Evolutionary conservation across 345 rosid genomes (phyloP).

Genomic region (Cardamine chenopodiifolia): DNA sequence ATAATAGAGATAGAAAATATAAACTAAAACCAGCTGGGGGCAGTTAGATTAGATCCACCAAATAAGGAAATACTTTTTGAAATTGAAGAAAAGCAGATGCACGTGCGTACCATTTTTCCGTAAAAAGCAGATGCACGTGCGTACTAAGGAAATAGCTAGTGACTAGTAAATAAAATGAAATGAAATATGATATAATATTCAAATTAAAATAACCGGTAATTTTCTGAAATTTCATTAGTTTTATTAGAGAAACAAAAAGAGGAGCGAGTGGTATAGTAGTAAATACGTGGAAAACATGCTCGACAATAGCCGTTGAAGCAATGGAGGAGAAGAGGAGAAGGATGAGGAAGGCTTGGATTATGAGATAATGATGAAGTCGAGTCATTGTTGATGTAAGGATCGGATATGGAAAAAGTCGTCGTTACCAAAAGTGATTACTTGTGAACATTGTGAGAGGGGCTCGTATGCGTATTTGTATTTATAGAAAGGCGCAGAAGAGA

Average conservation of each 20-base stretch:
- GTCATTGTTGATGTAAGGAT: constrained; percentile 14
- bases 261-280: neutral
- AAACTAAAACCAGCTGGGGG: neutral
- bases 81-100: too few species aligned
- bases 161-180: neutral
- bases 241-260: neutral
- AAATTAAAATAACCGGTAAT: neutral
- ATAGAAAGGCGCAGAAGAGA: neutral
- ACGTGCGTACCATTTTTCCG: too few species aligned
- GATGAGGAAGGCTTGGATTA: neutral
- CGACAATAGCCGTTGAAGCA: constrained; percentile 68
- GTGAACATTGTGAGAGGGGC: neutral
- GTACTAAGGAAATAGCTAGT: too few species aligned
- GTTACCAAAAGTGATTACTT: neutral
- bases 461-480: neutral
- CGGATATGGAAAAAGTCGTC: neutral
- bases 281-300: constrained; percentile 66
- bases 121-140: too few species aligned
- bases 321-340: constrained; percentile 39
- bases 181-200: neutral
- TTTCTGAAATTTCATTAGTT: neutral
- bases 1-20: neutral
- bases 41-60: neutral
- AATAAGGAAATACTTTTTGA: too few species aligned
- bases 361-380: neutral